Evolutionary conservation across 1,139 yeast species (phyloP), one percentile per base, ranked within the genome.

Genomic region (Geotrichum klebahnii): DNA sequence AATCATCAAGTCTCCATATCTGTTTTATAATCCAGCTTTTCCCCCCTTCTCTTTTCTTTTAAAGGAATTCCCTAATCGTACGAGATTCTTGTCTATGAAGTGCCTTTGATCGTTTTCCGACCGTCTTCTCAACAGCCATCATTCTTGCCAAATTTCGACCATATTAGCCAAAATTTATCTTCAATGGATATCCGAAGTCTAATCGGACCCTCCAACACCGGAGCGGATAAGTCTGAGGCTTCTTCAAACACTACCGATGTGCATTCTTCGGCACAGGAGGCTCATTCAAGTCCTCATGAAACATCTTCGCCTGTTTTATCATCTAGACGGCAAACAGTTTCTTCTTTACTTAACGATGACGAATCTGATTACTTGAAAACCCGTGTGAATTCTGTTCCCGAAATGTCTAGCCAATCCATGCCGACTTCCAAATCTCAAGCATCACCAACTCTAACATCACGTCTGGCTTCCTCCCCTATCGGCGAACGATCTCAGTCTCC

Each of bases 291-390:
- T 16, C 32, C 46, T 5, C 22, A 16, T 6, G 22, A 45, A 4
- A 35, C 51, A n/a, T 36, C 48, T 9, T 36, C 51, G 8, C 38
- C 47, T 10, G 26, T 20, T n/a, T n/a, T 35, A 10, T 32, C 44
- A n/a, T 29, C 59, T 16, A 46, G 66, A 17, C 53, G 66, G 0
- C 63, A 62, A 24, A 61, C 66, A 2, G 66, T 62, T 20, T 55
- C 62, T 5, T 59, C 66, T 6, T 52, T 62, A 22, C 50, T 62
- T 6, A 62, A 62, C 44, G 64, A 60, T 32, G 64, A 60, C 32
- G 57, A 52, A n/a, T 36, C 43, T 3, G 47, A 31, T 12, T 33
- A 42, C 31, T 10, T 24, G 24, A 17, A 44, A 19, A 28, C 9
- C 14, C 41, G 47, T n/a, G 24, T 14, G 6, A 20, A 28, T 10